These are phyloP conservation scores for Fraxinus americana DNA, from an alignment of 257 asterid genomes.

Conservation along the genomic window DNA sequence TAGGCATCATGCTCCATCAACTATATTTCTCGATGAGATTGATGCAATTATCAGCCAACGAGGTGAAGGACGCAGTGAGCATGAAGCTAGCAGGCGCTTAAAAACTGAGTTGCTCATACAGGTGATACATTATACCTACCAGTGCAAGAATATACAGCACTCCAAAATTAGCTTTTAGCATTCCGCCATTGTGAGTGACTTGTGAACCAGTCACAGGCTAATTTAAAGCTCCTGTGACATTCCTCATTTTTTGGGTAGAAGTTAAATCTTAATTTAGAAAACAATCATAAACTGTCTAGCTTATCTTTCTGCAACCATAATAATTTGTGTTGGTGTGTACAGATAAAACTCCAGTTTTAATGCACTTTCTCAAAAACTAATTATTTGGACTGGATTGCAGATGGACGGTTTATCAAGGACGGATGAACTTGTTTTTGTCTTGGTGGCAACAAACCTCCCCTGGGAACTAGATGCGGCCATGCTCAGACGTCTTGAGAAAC, in stretches of 20 bases:
- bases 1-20: slow-evolving; percentile 97
- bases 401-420: slow-evolving; percentile 97
- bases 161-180: neutral
- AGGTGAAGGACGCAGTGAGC: slow-evolving; percentile 98
- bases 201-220: neutral
- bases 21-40: slow-evolving; percentile 96
- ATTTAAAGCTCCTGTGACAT: neutral
- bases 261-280: neutral
- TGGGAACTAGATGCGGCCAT: slow-evolving; percentile 99
- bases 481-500: slow-evolving; percentile 99
- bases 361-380: slow-evolving; percentile 24
- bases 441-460: slow-evolving; percentile 98
- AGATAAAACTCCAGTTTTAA: slow-evolving; percentile 1
- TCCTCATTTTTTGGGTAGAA: neutral
- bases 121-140: slow-evolving; percentile 45
- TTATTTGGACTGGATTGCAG: slow-evolving; percentile 63
- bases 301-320: slow-evolving; percentile 9
- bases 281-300: neutral
- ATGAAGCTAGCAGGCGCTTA: slow-evolving; percentile 97
- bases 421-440: slow-evolving; percentile 93
- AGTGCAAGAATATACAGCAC: slow-evolving; percentile 20
- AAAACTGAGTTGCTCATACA: slow-evolving; percentile 96
- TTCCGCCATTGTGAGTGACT: neutral
- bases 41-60: slow-evolving; percentile 98
- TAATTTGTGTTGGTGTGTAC: slow-evolving; percentile 11